phyloP scores from a whole-genome alignment of 2,329 filamentous ascomycete species.

The Aspergillus brasiliensis region DNA sequence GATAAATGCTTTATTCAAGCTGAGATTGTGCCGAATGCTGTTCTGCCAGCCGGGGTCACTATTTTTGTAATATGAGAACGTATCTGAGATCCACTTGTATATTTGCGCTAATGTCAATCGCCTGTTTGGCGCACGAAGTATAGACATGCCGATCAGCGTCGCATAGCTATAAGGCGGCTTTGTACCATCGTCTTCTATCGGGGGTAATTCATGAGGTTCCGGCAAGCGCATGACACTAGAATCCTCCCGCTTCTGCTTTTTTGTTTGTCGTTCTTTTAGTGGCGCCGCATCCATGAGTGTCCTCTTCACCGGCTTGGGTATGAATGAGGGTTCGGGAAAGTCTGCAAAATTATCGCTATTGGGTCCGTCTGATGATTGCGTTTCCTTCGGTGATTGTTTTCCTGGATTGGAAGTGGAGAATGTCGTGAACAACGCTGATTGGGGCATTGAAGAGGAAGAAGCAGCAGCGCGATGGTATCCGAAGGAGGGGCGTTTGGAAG shows the following conservation, averaged over 20 bases:
- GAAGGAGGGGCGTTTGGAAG: constrained; percentile 47
- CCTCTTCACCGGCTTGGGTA: constrained; percentile 56
- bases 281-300: constrained; percentile 71
- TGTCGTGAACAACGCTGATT: constrained; percentile 53
- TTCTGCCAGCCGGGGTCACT: constrained; percentile 96
- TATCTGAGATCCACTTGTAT: constrained; percentile 99
- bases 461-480: constrained; percentile 26
- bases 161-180: constrained; percentile 95
- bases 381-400: constrained; percentile 49
- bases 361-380: constrained; percentile 40
- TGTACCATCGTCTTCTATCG: constrained; percentile 78
- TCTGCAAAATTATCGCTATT: constrained; percentile 50
- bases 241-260: constrained; percentile 69
- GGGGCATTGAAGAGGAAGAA: constrained; percentile 37
- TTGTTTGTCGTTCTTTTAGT: constrained; percentile 68
- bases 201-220: constrained; percentile 75
- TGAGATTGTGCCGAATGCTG: constrained; percentile 97
- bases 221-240: constrained; percentile 58
- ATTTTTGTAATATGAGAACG: constrained; percentile 81
- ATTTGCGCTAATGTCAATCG: constrained; percentile 90
- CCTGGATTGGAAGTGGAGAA: constrained; percentile 51
- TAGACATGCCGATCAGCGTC: constrained; percentile 94
- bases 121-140: constrained; percentile 79
- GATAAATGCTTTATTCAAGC: constrained; percentile 92
- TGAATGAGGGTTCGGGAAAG: constrained; percentile 50